Percentiles rank a stretch among this genome's conserved stretches.
Conservation (phyloP, 768 basidiomycete genomes). For the Leccinum longicurvipes region DNA sequence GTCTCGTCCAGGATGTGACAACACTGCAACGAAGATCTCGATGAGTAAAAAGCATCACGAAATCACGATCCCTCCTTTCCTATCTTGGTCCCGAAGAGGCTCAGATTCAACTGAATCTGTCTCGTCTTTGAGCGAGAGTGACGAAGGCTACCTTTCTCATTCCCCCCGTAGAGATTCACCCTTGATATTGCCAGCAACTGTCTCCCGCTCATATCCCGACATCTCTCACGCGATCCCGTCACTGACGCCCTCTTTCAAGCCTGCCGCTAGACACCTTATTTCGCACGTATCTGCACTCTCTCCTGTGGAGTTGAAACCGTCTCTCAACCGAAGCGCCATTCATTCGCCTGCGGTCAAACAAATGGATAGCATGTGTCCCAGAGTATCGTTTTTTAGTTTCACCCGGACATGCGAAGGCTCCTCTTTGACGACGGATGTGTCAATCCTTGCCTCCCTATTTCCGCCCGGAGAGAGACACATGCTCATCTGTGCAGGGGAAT, state of each 20-base stretch:
- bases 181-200: constrained; percentile 31
- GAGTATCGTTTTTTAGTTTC: constrained; percentile 77
- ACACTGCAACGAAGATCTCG: constrained; percentile 4
- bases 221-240: constrained; percentile 31
- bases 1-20: constrained; percentile 4
- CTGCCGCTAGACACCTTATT: constrained; percentile 37
- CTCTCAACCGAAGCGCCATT: constrained; percentile 7
- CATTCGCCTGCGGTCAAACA: constrained; percentile 16
- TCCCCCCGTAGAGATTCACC: constrained; percentile 43
- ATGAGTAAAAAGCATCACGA: constrained; percentile 7
- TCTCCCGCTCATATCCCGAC: constrained; percentile 45
- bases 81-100: constrained; percentile 20
- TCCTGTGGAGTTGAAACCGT: constrained; percentile 18
- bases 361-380: constrained; percentile 4
- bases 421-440: constrained; percentile 69
- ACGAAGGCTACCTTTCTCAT: constrained; percentile 58
- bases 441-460: constrained; percentile 65
- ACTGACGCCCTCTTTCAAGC: constrained; percentile 33
- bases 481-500: constrained; percentile 69
- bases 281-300: constrained; percentile 34
- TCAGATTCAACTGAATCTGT: constrained; percentile 25
- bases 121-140: constrained; percentile 36
- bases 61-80: constrained; percentile 19
- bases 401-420: constrained; percentile 75
- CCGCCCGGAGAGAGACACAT: constrained; percentile 68